Evolutionary conservation across 768 basidiomycete species (phyloP), one percentile per base, ranked within the genome.

Genomic region (Hericium coralloides): DNA sequence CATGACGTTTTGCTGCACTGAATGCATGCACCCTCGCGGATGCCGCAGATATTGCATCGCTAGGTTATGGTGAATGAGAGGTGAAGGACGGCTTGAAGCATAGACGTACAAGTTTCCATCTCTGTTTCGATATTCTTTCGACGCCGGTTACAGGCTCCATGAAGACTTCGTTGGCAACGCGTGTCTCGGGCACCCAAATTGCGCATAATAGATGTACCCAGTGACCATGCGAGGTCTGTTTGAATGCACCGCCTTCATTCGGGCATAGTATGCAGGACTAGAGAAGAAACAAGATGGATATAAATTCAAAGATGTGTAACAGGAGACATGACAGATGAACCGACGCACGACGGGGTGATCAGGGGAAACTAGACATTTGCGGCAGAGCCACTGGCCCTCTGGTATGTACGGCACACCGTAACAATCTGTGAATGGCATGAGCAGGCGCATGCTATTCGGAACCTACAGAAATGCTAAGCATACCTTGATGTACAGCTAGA

Each of bases 361-460:
- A 0, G 97, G 97, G 1, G 93, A 95, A 10, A 98, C 94, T 0
- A 94, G 98, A 66, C 97, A 99, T 71, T 99, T 99, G 49, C 97
- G 76, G 69, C 97, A 99, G 37, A 99, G 81, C 97, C 97, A 99
- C 69, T 99, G 97, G 1, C 97, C 97, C 74, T 99, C 97, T 0
- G 97, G 97, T 58, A 99, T 98, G 67, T 99, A 99, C 12, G 97
- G 97, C 2, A 99, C 93, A 18, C 97, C 97, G 66, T 99, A 99
- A 66, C 97, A 99, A 68, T 99, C 97, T 97, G 61, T 2, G n/a
- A 47, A 58, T 25, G 55, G 52, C 37, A 14, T 12, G n/a, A 1
- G 47, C 31, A 7, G 23, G 38, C 10, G 15, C 49, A 48, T 15
- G 14, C 51, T 12, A 38, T 25, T 17, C 3, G 38, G n/a, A 20